phyloP scores from a whole-genome alignment of 257 asterid species.

The Dorcoceras hygrometricum region DNA sequence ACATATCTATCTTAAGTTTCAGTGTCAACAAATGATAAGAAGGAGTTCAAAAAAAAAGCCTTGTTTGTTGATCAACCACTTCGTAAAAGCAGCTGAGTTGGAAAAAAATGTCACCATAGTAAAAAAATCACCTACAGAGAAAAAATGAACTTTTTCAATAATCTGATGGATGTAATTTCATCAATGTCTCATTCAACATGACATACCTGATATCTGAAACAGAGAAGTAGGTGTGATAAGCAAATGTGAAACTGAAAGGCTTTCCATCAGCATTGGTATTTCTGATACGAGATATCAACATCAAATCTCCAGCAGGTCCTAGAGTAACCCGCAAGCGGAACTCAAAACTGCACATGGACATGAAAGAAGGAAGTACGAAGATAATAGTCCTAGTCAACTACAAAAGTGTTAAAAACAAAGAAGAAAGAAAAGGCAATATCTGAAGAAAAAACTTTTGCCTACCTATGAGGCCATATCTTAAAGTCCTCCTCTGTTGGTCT shows the following conservation, averaged over 20 bases:
- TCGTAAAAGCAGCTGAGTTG: too few relatives aligned
- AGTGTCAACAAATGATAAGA: too few relatives aligned
- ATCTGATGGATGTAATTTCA: background rate
- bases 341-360: conserved; percentile 65
- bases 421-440: conserved; percentile 17
- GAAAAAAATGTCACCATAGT: background rate
- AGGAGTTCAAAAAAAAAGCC: background rate
- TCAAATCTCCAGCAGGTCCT: conserved; percentile 85
- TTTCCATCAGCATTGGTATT: conserved; percentile 82
- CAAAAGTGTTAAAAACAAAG: background rate
- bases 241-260: conserved; percentile 87
- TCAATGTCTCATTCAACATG: background rate
- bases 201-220: conserved; percentile 91
- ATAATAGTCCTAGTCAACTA: background rate
- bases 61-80: background rate
- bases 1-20: background rate
- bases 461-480: conserved; percentile 92
- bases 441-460: conserved; percentile 13
- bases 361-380: background rate
- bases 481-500: conserved; percentile 82
- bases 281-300: conserved; percentile 86
- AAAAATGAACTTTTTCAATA: background rate
- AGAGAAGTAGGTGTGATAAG: conserved; percentile 86
- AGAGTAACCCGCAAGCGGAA: conserved; percentile 82
- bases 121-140: background rate